Conservation (phyloP, 2,329 filamentous ascomycete genomes). For the Penicillium sclerotiorum region DNA sequence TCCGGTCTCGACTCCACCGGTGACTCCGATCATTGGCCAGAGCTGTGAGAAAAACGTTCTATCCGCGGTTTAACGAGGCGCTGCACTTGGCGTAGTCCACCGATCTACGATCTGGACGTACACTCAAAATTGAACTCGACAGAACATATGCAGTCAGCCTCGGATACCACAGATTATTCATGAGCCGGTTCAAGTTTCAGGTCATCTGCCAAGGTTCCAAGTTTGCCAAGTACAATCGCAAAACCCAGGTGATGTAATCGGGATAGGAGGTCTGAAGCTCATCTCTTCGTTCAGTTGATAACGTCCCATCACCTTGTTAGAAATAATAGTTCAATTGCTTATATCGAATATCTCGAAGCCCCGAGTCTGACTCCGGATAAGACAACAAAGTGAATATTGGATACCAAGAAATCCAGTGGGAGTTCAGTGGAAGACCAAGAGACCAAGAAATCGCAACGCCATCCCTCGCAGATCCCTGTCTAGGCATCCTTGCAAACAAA, state of each 20-base stretch:
- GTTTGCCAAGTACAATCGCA: slow-evolving; percentile 13
- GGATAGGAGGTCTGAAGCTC: too few relatives aligned
- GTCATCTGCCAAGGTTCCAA: slow-evolving; percentile 9
- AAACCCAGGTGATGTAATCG: slow-evolving; percentile 1
- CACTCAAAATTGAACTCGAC: background rate
- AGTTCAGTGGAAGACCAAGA: slow-evolving; percentile 7
- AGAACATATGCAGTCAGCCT: slow-evolving; percentile 4
- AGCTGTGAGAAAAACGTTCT: background rate
- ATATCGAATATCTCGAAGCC: too few relatives aligned
- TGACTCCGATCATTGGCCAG: slow-evolving; percentile 1
- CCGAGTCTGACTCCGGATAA: too few relatives aligned
- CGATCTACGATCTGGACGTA: slow-evolving; percentile 3
- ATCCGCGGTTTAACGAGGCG: slow-evolving; percentile 3
- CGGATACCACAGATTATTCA: slow-evolving; percentile 6
- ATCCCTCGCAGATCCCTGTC: slow-evolving; percentile 8
- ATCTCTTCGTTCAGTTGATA: background rate
- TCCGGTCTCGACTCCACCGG: background rate
- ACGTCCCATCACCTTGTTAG: too few relatives aligned
- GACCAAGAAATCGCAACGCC: slow-evolving; percentile 6
- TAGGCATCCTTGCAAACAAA: background rate
- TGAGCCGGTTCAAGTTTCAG: slow-evolving; percentile 5
- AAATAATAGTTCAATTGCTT: too few relatives aligned
- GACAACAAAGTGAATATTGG: too few relatives aligned
- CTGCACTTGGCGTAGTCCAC: slow-evolving; percentile 12
- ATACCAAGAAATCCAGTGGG: slow-evolving; percentile 18